Evolutionary conservation across 2,329 filamentous ascomycete genomes (phyloP), one percentile per base, ranked within the genome.

Genomic region (Periglandula ipomoeae): DNA sequence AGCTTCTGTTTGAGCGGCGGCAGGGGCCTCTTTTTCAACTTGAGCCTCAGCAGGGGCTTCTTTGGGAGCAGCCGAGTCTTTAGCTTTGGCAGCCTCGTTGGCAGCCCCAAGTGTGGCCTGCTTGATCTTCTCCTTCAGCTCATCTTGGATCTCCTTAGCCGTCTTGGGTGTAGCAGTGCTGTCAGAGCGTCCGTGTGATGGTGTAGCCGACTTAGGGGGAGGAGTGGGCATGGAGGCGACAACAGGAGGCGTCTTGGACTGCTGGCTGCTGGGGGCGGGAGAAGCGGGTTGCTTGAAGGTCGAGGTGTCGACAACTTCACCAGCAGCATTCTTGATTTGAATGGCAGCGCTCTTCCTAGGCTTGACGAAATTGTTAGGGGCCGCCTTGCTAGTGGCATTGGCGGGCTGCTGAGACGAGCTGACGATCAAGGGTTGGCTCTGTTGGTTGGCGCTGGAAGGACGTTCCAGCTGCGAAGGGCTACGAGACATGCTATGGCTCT

Each of bases 291-390:
- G 65, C 64, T 80, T 81, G 53, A 78, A 69, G 48, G 69, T 79
- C 63, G 71, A 87, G 70, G 74, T 78, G 57, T 89, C 82, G 11
- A 96, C 72, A 26, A 82, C 79, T 62, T 93, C 88, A 53, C 89
- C 90, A 49, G 84, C 78, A 26, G 84, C 78, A 60, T 89, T 87
- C 74, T 89, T 94, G 73, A 96, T 95, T 44, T 82, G 75, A 55
- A 96, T 85, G 1, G 85, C 82, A 43, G 82, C 82, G 66, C 80
- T 89, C 73, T 85, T 87, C 64, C 73, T 74, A 27, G 70, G 71
- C 58, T 74, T 79, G 63, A 70, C 63, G 50, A 78, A 76, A 51
- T 65, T 67, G 35, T 66, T 68, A 13, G 69, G 66, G 3, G 68
- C 57, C 61, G 51, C 67, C 66, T 76, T 78, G 8, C 69, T 61